Evolutionary conservation across 352 stramenopile species (phyloP).

Genomic region (Globisporangium acanthophoron): DNA sequence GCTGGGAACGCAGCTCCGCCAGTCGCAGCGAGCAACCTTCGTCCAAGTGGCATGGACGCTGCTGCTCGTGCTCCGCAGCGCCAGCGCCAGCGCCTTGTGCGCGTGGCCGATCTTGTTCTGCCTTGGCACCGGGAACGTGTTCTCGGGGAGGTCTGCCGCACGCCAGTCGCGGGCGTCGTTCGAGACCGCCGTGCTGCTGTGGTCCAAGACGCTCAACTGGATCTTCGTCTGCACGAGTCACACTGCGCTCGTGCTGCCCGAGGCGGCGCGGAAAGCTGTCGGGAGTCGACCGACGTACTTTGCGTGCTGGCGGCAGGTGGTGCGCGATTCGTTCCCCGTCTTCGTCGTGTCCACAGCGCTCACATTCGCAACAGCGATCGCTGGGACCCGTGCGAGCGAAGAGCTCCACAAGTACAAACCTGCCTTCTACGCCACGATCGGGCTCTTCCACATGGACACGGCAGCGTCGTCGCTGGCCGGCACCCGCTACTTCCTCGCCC

Average conservation of each 20-base stretch:
- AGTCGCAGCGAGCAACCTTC: neutral
- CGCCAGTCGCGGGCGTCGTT: conserved; percentile 21
- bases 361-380: neutral
- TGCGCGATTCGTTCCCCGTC: neutral
- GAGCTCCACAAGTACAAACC: conserved; percentile 1
- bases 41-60: conserved; percentile 1
- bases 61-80: conserved; percentile 17
- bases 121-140: conserved; percentile 23
- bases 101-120: conserved; percentile 13
- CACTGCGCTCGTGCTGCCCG: conserved; percentile 5
- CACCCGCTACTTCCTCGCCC: conserved; percentile 1
- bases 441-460: conserved; percentile 1
- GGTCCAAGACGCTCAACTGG: conserved; percentile 16
- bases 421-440: neutral
- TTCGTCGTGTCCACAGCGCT: neutral
- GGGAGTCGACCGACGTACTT: neutral
- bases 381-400: neutral
- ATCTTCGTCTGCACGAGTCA: conserved; percentile 5
- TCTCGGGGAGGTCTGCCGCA: conserved; percentile 15
- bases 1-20: neutral
- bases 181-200: conserved; percentile 19
- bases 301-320: neutral
- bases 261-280: neutral
- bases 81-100: conserved; percentile 12
- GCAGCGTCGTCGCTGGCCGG: conserved; percentile 1